Percentiles rank a stretch among this genome's conserved stretches.
phyloP scores from a whole-genome alignment of 2,329 filamentous ascomycete species.

The Dothiorella sarmentorum region DNA sequence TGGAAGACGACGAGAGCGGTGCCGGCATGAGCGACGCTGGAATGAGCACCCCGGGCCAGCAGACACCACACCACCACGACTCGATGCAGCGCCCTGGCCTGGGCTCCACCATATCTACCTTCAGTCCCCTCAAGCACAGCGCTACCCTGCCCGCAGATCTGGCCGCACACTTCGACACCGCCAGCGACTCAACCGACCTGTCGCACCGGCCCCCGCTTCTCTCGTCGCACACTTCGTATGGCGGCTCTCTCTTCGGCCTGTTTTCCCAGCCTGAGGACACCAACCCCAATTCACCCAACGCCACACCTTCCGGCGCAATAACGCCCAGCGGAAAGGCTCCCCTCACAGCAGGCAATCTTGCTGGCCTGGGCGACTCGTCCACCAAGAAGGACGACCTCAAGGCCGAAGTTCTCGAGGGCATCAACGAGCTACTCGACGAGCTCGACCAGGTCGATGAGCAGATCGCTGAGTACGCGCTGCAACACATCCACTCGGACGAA shows the following conservation, averaged over 20 bases:
- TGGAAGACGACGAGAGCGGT: conserved; percentile 70
- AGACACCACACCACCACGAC: conserved; percentile 33
- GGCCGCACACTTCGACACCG: conserved; percentile 28
- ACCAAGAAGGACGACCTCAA: conserved; percentile 58
- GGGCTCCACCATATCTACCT: conserved; percentile 43
- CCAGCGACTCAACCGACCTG: conserved; percentile 35
- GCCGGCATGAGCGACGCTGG: conserved; percentile 59
- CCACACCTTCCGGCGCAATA: conserved; percentile 32
- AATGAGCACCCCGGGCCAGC: conserved; percentile 47
- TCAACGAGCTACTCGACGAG: conserved; percentile 94
- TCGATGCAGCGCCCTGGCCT: conserved; percentile 36
- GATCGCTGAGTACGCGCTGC: conserved; percentile 81
- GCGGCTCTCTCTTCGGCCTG: conserved; percentile 83
- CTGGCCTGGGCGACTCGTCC: conserved; percentile 40
- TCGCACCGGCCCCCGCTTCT: conserved; percentile 58
- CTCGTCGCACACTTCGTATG: conserved; percentile 61
- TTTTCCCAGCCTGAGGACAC: conserved; percentile 63
- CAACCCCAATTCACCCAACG: conserved; percentile 49
- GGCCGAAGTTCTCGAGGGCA: conserved; percentile 88
- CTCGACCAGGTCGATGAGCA: conserved; percentile 90
- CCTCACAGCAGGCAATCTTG: conserved; percentile 33
- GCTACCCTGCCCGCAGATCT: conserved; percentile 34
- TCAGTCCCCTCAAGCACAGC: conserved; percentile 47
- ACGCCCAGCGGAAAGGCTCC: conserved; percentile 48
- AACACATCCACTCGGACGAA: conserved; percentile 91